phyloP scores from a whole-genome alignment of 2,329 filamentous ascomycete species.

The Drechslerella coelobrocha region DNA sequence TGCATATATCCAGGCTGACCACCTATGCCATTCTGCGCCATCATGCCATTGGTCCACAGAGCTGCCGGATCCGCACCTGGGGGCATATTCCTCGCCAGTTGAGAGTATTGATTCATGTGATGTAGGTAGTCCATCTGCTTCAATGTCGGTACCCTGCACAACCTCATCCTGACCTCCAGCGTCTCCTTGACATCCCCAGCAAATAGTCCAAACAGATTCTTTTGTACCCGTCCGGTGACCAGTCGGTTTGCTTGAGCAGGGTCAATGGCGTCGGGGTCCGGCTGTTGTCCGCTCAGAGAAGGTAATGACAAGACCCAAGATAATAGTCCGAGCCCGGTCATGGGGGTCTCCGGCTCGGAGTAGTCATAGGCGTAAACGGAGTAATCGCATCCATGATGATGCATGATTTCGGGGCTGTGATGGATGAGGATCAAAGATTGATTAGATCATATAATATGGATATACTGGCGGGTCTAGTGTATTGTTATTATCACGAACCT shows the following conservation, averaged over 20 bases:
- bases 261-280: slow-evolving; percentile 58
- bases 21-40: slow-evolving; percentile 32
- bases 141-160: slow-evolving; percentile 76
- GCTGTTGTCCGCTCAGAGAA: slow-evolving; percentile 61
- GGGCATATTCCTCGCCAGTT: slow-evolving; percentile 34
- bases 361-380: slow-evolving; percentile 98
- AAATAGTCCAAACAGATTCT: slow-evolving; percentile 83
- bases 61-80: slow-evolving; percentile 42
- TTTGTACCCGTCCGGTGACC: slow-evolving; percentile 88
- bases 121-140: slow-evolving; percentile 56
- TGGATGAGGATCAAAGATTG: slow-evolving; percentile 54
- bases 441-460: slow-evolving; percentile 18
- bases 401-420: slow-evolving; percentile 85
- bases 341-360: slow-evolving; percentile 88
- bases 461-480: slow-evolving; percentile 3
- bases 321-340: slow-evolving; percentile 94
- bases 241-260: slow-evolving; percentile 60
- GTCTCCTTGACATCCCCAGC: slow-evolving; percentile 80
- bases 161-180: slow-evolving; percentile 86
- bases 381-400: slow-evolving; percentile 76
- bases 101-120: slow-evolving; percentile 47
- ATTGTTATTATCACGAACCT: slow-evolving; percentile 38
- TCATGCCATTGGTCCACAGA: slow-evolving; percentile 39
- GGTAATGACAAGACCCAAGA: slow-evolving; percentile 74
- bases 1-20: slow-evolving; percentile 25